These are phyloP conservation scores for Sungouiella blattae DNA, from an alignment of 805 yeast genomes.

Conservation along the genomic window DNA sequence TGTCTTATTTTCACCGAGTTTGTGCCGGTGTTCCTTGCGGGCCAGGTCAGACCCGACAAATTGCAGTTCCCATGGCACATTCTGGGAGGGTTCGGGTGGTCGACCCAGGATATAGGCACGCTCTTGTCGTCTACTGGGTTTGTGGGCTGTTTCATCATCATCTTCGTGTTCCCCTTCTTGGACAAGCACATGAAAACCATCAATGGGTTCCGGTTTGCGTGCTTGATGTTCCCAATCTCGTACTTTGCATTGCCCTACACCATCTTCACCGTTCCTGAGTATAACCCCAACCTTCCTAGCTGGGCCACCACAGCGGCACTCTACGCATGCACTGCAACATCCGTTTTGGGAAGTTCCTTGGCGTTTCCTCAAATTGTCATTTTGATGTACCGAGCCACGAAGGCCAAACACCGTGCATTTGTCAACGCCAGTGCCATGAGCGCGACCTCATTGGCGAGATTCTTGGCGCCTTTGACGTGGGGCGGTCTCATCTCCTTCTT, in stretches of 20 bases:
- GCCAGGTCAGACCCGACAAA: conserved; percentile 17
- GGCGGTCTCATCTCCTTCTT: conserved; percentile 39
- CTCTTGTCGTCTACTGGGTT: conserved; percentile 52
- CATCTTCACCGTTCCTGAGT: conserved; percentile 38
- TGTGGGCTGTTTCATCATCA: conserved; percentile 47
- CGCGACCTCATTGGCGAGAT: conserved; percentile 52
- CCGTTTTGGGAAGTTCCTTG: conserved; percentile 40
- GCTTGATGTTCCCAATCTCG: conserved; percentile 41
- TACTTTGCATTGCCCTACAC: conserved; percentile 47
- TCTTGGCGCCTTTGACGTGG: conserved; percentile 55
- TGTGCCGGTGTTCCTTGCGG: conserved; percentile 52
- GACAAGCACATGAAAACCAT: conserved; percentile 48
- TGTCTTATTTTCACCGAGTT: conserved; percentile 50
- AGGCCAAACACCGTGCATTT: conserved; percentile 52
- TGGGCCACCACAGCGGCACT: conserved; percentile 19
- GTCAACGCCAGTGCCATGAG: conserved; percentile 58
- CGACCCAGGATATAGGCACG: conserved; percentile 46
- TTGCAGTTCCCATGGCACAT: conserved; percentile 47
- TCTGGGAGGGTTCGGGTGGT: conserved; percentile 51
- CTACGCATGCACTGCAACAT: conserved; percentile 23
- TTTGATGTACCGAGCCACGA: conserved; percentile 52
- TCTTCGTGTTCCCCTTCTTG: conserved; percentile 49
- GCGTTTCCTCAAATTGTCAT: conserved; percentile 52
- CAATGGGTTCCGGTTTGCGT: conserved; percentile 38
- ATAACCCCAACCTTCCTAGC: conserved; percentile 24